Evolutionary conservation across 192 early-diverging fungal genomes (phyloP).

Genomic region (Gamsiella multidivaricata): DNA sequence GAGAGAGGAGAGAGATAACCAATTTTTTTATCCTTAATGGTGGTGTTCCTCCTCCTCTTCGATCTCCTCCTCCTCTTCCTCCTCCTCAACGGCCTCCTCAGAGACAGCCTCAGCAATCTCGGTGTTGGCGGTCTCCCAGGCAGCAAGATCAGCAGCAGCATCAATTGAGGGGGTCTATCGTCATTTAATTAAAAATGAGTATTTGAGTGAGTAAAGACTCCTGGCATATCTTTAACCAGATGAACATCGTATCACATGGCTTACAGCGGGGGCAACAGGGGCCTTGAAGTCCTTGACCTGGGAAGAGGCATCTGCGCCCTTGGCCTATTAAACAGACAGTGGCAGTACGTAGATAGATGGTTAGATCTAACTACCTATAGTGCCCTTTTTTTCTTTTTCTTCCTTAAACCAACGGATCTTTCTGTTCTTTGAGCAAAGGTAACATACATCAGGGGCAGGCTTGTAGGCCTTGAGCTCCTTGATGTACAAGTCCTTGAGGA

Average conservation of each 20-base stretch:
- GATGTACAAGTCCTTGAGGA: conserved; percentile 64
- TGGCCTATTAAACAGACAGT: conserved; percentile 17
- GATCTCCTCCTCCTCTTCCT: conserved; percentile 36
- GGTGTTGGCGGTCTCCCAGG: conserved; percentile 53
- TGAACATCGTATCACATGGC: too few relatives aligned
- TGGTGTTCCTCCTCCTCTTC: conserved; percentile 47
- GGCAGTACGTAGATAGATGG: not conserved
- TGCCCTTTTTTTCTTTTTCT: not conserved
- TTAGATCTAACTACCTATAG: too few relatives aligned
- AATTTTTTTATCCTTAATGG: conserved; percentile 34
- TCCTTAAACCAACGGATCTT: not conserved
- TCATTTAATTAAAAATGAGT: not conserved
- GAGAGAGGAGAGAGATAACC: not conserved
- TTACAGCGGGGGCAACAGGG: conserved; percentile 43
- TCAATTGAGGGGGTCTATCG: conserved; percentile 38
- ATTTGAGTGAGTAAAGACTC: not conserved
- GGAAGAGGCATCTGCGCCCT: conserved; percentile 40
- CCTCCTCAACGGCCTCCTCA: conserved; percentile 38
- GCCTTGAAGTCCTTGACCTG: conserved; percentile 56
- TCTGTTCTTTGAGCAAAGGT: not conserved
- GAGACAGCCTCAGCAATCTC: conserved; percentile 47
- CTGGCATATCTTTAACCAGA: too few relatives aligned
- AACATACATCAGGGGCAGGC: conserved; percentile 57
- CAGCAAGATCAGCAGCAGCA: conserved; percentile 45
- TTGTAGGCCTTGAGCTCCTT: conserved; percentile 69